These are phyloP conservation scores for Coemansia sp. DNA, from an alignment of 192 early-diverging fungal species.

Conservation along the genomic window DNA sequence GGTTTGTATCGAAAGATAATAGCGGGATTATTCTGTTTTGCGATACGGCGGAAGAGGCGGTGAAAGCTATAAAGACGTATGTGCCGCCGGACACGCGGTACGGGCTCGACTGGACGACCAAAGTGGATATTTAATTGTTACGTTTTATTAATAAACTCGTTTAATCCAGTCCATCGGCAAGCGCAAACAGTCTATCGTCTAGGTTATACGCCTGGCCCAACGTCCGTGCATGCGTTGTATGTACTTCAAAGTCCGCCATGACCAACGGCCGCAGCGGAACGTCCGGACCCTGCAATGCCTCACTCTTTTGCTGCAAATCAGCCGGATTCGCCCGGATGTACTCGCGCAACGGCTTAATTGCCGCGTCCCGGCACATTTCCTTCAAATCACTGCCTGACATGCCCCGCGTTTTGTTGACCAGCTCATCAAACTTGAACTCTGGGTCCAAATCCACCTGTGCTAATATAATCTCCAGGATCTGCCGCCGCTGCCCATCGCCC, in stretches of 20 bases:
- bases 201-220: constrained; percentile 47
- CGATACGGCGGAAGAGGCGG: constrained; percentile 60
- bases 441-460: constrained; percentile 64
- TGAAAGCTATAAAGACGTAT: constrained; percentile 59
- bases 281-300: neutral
- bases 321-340: constrained; percentile 61
- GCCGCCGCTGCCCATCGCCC: constrained; percentile 74
- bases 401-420: constrained; percentile 74
- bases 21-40: constrained; percentile 58
- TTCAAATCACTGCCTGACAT: constrained; percentile 95
- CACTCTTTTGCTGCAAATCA: constrained; percentile 24
- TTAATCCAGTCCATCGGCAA: constrained; percentile 16
- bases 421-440: constrained; percentile 64
- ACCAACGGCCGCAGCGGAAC: constrained; percentile 33
- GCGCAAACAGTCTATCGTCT: constrained; percentile 19
- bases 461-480: constrained; percentile 82
- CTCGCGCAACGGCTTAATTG: constrained; percentile 92
- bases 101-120: constrained; percentile 54
- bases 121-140: neutral
- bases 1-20: constrained; percentile 62
- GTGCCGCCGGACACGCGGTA: constrained; percentile 50
- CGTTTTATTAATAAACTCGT: neutral
- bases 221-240: constrained; percentile 16
- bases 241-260: constrained; percentile 39
- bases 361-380: constrained; percentile 94